Evolutionary conservation across 495 filamentous ascomycete species (phyloP), one percentile per base, ranked within the genome.

Genomic region (Hypoxylon fuscum): DNA sequence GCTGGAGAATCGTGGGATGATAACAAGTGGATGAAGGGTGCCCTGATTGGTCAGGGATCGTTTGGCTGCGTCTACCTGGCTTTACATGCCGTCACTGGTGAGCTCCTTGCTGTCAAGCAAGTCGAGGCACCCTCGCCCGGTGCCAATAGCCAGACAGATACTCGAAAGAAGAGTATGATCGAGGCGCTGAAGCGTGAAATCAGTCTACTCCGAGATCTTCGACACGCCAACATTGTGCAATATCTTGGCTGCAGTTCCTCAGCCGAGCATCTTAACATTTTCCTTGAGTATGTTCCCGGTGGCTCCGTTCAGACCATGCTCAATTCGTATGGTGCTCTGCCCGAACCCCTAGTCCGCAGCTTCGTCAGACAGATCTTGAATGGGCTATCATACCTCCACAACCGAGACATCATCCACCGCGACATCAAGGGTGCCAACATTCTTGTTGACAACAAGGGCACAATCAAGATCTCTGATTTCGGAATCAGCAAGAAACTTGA

Each of bases 361-460:
- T 98, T 99, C 64, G 94, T 97, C 62, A 90, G 93, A 10, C 96
- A 99, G 75, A 99, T 99, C 68, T 84, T 99, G 43, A 85, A 87
- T 3, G 95, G 95, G 58, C 85, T 99, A n/a, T 92, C 90, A 15
- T 99, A 98, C 74, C 86, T 99, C 15, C 95, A 99, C 73, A 90
- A 89, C 72, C 85, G 88, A 50, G 93, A 96, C 68, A 98, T 99
- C 74, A 98, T 99, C 69, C 95, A 99, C 74, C 90, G 95, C 51
- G 95, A 99, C 76, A 97, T 98, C 83, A 98, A 98, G 77, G 94
- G 94, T 47, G 94, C 94, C 71, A 99, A 99, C 72, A 94, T 99
- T 62, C 89, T 99, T 17, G 95, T 99, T 45, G 95, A 99, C 77
- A 98, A 97, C 80, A 97, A 98, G 73, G 95, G 95, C 37, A 92